Conservation (phyloP, 1,139 yeast species). For the Saccharomyces hybrid region DNA sequence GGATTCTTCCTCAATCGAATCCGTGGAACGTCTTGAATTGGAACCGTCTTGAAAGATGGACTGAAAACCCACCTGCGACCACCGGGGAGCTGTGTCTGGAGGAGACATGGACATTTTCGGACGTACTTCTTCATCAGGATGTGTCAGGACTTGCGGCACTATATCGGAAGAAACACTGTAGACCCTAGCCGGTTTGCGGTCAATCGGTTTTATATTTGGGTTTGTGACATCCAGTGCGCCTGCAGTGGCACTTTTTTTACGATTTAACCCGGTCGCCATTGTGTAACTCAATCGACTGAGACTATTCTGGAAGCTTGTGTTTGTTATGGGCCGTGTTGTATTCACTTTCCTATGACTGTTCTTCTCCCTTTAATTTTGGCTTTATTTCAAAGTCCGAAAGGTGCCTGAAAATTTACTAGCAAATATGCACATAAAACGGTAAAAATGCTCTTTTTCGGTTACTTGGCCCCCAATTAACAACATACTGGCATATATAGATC, state of each 20-base stretch:
- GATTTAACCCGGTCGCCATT: background rate
- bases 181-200: constrained; percentile 6
- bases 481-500: background rate
- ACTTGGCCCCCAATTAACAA: background rate
- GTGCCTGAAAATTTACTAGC: background rate
- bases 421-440: background rate
- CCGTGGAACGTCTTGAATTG: constrained; percentile 3
- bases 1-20: constrained; percentile 2
- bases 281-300: background rate
- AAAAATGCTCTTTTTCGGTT: background rate
- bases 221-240: background rate
- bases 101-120: constrained; percentile 7
- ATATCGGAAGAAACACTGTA: constrained; percentile 18
- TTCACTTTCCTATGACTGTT: background rate
- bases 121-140: constrained; percentile 9
- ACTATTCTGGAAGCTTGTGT: background rate
- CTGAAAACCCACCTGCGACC: constrained; percentile 32
- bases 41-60: constrained; percentile 23
- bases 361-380: background rate
- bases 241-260: background rate
- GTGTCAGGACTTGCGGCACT: constrained; percentile 17
- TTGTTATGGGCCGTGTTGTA: background rate
- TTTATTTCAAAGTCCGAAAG: background rate
- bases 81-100: constrained; percentile 14
- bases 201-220: background rate